Base-by-base conservation (phyloP, 306 rosid genomes). In the Quercus wislizeni region DNA sequence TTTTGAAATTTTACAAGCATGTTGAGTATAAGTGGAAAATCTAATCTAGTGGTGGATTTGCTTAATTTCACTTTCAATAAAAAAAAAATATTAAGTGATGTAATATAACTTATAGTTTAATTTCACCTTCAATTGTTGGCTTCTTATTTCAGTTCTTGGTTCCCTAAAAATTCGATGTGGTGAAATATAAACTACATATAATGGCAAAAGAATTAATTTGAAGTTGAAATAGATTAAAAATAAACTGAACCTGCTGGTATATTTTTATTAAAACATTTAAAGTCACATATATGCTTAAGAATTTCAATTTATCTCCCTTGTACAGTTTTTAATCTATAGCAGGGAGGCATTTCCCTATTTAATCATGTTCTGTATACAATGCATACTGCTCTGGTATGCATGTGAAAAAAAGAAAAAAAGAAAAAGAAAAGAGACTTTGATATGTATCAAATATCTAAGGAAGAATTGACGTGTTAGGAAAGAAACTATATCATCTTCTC, bases 401-500 rank as follows among this genome's bases (percentile, higher is more conserved):
- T 73, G 52, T 74, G 70, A 38, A 69, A 63, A 14, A 63, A 3
- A 3, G 23, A 23, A 65, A 41, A 15, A 38, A 72, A 55, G 7
- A 38, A 30, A 56, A 20, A 6, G 11, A 12, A 43, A 3, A 2
- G 43, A 30, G 30, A 18, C 55, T 43, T 69, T 15, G 79, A 14
- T 11, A 58, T 30, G 8, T 59, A 57, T 74, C 20, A 61, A 76
- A 74, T 58, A 73, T 65, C 31, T 69, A n/a, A 30, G 74, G 82
- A 59, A 74, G 85, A 79, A 74, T 75, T 59, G 71, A 57, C 15
- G 43, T 56, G 74, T 64, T 59, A 79, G 73, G 82, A 17, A 74
- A 12, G 55, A 82, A 82, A 30, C 79, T 77, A 92, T 31, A 92
- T 83, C 97, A 94, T 92, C 58, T 89, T 89, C 91, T 92, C 97